phyloP scores from a whole-genome alignment of 345 rosid genomes.

The Firmiana major region DNA sequence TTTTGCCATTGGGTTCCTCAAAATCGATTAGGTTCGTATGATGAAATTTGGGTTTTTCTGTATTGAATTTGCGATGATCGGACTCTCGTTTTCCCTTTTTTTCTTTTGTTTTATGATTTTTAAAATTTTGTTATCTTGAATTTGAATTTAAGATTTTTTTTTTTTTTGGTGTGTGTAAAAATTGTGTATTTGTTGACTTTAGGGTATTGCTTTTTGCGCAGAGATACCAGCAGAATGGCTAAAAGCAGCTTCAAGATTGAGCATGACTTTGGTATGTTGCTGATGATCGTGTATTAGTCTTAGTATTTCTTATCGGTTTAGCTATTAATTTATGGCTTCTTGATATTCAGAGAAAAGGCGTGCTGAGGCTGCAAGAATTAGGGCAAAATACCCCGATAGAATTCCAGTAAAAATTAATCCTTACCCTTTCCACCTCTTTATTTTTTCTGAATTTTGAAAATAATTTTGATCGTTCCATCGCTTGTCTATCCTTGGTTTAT shows the following conservation, averaged over 20 bases:
- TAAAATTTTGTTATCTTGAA: background rate
- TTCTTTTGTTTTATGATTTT: background rate
- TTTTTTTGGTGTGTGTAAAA: background rate
- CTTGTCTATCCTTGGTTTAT: background rate
- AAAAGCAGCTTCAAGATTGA: constrained; percentile 62
- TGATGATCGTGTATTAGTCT: background rate
- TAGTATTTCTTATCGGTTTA: background rate
- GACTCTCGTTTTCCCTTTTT: background rate
- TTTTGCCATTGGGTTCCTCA: background rate
- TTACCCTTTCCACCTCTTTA: background rate
- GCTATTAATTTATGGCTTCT: constrained; percentile 2
- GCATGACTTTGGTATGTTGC: constrained; percentile 53
- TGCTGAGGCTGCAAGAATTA: constrained; percentile 70
- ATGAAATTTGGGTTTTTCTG: background rate
- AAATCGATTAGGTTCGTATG: background rate
- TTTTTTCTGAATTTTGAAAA: background rate
- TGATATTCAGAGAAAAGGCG: constrained; percentile 55
- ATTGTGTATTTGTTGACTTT: background rate
- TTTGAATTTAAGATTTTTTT: background rate
- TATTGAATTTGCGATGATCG: background rate
- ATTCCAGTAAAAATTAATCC: constrained; percentile 47
- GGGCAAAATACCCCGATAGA: constrained; percentile 67
- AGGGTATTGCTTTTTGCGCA: constrained; percentile 12
- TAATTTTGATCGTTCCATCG: background rate
- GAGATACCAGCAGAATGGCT: constrained; percentile 34